Evolutionary conservation across 2,329 filamentous ascomycete species (phyloP).

Genomic region (Pestalotiopsis fici): DNA sequence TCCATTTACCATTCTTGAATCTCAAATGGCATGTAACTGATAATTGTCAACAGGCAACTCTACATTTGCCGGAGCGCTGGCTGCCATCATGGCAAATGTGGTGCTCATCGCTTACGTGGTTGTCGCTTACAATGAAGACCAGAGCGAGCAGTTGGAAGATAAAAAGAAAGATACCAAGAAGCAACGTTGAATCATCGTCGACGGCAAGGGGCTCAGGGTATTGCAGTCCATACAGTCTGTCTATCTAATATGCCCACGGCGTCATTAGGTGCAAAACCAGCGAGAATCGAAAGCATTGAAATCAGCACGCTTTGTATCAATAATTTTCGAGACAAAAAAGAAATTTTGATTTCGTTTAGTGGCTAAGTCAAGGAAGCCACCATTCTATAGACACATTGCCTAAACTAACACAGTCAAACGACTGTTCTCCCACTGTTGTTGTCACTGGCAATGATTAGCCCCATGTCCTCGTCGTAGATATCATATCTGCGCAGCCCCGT

Average conservation of each 20-base stretch:
- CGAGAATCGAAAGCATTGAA: background rate
- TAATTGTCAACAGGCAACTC: conserved; percentile 67
- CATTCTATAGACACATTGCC: background rate
- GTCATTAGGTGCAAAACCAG: no score
- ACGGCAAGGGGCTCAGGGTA: no score
- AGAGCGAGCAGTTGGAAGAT: conserved; percentile 48
- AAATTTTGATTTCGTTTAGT: background rate
- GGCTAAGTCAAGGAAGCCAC: background rate
- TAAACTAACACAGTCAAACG: background rate
- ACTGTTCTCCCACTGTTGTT: background rate
- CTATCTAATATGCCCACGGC: no score
- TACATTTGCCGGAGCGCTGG: conserved; percentile 81
- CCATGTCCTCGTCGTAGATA: background rate
- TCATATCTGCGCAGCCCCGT: background rate
- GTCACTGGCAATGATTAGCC: background rate
- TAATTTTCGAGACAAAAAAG: background rate
- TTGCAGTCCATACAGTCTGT: no score
- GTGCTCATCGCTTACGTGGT: conserved; percentile 89
- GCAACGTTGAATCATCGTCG: conserved; percentile 22
- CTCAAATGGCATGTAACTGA: background rate
- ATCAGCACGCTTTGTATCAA: background rate
- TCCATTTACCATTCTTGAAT: background rate
- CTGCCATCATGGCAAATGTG: conserved; percentile 87
- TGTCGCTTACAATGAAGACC: conserved; percentile 88
- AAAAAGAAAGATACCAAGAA: conserved; percentile 50